Base-by-base conservation (phyloP, 176 grass and related monocot species). In the Paspalum notatum region DNA sequence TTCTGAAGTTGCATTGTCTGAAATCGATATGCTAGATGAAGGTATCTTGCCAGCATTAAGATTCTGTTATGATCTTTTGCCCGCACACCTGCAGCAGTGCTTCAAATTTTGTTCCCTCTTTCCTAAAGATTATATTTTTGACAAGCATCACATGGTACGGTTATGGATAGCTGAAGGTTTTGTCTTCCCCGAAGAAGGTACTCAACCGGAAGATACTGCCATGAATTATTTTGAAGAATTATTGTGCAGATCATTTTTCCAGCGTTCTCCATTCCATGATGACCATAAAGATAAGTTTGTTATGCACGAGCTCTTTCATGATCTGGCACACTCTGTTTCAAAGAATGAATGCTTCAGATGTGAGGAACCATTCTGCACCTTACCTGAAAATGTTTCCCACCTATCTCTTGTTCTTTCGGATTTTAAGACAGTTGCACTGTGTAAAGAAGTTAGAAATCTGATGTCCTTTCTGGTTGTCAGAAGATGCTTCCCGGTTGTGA, bases 91-190 rank as follows among this genome's bases (percentile, higher is more conserved):
- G 0, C 71, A 74, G 51, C 49, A 41, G 32, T 74, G 71, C 71
- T 56, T 74, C 71, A 72, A 53, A 72, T 72, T 72, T 72, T 74
- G 71, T 56, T 74, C 71, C 37, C 37, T 74, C 14, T 74, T 74
- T 6, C 71, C 71, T 17, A 74, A 42, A 56, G 27, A 14, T 74
- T 42, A 56, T 74, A 74, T 4, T 15, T 74, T 56, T 2, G 11
- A 0, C 37, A 74, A 21, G 71, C 5, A 42, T 41, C 71, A 56
- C 2, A 74, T 74, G 0, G 6, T 74, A 5, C 71, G 37, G 0
- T 74, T 74, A 54, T 74, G 71, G 71, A 41, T 74, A 56, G 27
- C 71, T 20, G 17, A 42, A 20, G 71, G 71, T 40, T 74, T 74
- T 56, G 51, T 74, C 51, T 21, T 56, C 1, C 20, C 32, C 14